Evolutionary conservation across 1,284 basidiomycete species (phyloP), one percentile per base, ranked within the genome.

Genomic region (Trametes polyzona): DNA sequence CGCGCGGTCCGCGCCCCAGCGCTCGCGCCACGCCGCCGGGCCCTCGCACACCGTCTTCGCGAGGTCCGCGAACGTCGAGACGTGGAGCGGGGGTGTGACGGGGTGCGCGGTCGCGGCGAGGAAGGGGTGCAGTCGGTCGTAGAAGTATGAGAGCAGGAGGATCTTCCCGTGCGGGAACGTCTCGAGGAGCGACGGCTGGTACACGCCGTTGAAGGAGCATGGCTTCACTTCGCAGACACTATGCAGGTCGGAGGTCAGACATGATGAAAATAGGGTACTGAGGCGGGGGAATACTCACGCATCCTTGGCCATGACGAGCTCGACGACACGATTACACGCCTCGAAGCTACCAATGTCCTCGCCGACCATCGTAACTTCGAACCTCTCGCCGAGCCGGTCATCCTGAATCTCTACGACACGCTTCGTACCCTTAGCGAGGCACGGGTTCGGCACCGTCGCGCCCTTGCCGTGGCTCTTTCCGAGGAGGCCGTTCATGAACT

Each of bases 171-270:
- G 73, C 4, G 86, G 81, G 83, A 98, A 98, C 5, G 93, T 90
- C 63, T 96, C 91, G 63, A 93, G 81, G 26, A 98, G 81, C n/a
- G 91, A 91, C 1, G 96, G 97, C 73, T 98, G 96, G 78, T 99
- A 98, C 26, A 98, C 94, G 33, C 96, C 96, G 65, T 94, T 90
- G 78, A 99, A 99, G 1, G 96, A 95, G 74, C 96, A 99, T 0
- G 95, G 95, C 71, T 92, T 93, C 66, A 88, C 79, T 67, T 88
- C 86, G 74, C 97, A 98, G 48, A 95, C 83, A 0, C 92, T 94
- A 26, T 8, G 62, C 19, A n/a, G 58, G 7, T 16, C 47, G 17
- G 39, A 44, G 9, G 54, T 57, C 3, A 52, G 59, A 26, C 4
- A 9, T 7, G 3, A n/a, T 39, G 37, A 2, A 36, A 42, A 39